Base-by-base conservation (phyloP, 2,329 filamentous ascomycete genomes). In the Phaeomoniella chlamydospora region DNA sequence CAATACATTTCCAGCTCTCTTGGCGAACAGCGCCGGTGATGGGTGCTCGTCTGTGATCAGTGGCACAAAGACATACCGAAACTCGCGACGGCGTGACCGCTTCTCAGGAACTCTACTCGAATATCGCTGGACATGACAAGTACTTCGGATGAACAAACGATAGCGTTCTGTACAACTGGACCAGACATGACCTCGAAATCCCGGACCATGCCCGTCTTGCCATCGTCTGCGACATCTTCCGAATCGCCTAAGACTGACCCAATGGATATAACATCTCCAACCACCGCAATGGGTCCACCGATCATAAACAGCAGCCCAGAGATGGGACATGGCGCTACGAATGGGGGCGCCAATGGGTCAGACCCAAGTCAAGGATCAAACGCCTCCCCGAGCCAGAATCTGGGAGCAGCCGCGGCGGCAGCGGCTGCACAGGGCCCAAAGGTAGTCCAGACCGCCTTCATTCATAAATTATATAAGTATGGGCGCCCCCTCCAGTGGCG, bases 401-500 rank as follows among this genome's bases (percentile, higher is more conserved):
- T 26, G 22, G 46, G 37, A 48, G 58, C 39, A 39, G 42, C 33
- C 46, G 46, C 31, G 49, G 64, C 63, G 51, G 65, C 61, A 51
- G 56, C 58, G 37, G 61, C 64, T 33, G 79, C 87, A 36, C 85
- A 93, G 53, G 87, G 94, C 54, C 87, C 90, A 40, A 98, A 98
- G 62, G 88, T 94, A 31, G 86, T 96, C 12, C 90, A 98, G 62
- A 96, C 90, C 9, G 90, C 90, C 15, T 98, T 98, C 52, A 96
- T 98, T 45, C 90, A 98, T 59, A 98, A 98, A 60, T 74, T 98
- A 22, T 98, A 96, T 68, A 94, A 92, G 87, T 94, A 68, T 53
- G 79, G 45, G 30, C 18, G 12, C 15, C 15, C 17, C 3, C 14
- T 33, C 31, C 17, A 29, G 29, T 34, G 18, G 39, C 22, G 6